Evolutionary conservation across 345 rosid genomes (phyloP).

Genomic region (Populus tremula): DNA sequence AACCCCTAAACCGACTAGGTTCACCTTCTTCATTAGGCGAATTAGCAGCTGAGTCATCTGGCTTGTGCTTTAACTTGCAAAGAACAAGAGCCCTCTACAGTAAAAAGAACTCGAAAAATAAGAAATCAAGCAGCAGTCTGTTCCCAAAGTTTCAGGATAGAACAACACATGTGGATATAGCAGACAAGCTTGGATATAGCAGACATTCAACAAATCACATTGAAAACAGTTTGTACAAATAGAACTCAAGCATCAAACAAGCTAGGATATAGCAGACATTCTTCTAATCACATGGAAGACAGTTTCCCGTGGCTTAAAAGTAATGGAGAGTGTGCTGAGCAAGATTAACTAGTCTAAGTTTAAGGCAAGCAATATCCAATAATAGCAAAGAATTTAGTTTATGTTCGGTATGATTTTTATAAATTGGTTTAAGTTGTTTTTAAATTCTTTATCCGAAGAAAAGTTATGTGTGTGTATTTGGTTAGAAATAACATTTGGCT

Average conservation of each 20-base stretch:
- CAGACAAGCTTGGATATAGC: background rate
- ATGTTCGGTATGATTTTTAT: too few species aligned
- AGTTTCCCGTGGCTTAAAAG: background rate
- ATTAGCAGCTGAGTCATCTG: background rate
- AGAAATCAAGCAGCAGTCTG: background rate
- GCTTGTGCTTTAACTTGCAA: slow-evolving; percentile 14
- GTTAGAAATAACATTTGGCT: too few species aligned
- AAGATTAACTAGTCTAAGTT: background rate
- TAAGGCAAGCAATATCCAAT: background rate
- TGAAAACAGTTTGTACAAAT: background rate
- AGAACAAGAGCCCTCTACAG: slow-evolving; percentile 18
- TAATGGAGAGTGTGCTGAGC: background rate
- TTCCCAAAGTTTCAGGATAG: background rate
- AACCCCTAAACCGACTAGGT: background rate
- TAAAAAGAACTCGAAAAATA: background rate
- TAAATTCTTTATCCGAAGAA: too few species aligned
- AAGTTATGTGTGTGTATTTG: too few species aligned
- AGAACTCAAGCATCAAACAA: background rate
- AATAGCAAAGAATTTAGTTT: background rate
- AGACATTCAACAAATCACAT: background rate
- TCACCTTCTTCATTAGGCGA: background rate
- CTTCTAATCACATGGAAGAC: background rate
- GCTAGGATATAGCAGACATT: background rate
- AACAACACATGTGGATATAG: background rate
- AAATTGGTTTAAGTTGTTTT: background rate